phyloP scores from a whole-genome alignment of 306 rosid species.

The Astragalus glycyphyllos region DNA sequence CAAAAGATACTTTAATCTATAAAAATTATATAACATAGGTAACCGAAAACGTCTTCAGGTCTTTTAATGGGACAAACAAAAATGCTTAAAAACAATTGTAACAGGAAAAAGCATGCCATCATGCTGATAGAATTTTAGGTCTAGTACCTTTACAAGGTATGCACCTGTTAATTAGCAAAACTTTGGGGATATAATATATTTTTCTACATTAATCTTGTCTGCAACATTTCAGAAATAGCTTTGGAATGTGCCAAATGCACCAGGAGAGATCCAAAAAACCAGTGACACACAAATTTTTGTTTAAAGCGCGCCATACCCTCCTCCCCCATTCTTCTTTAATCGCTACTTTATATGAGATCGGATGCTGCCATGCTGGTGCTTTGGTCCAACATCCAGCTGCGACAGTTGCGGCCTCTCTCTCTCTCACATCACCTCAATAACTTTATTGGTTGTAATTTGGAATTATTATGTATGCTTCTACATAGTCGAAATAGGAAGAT shows the following conservation, averaged over 20 bases:
- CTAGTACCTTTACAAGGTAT: slow-evolving; percentile 9
- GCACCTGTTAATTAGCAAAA: neutral
- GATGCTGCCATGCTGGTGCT: neutral
- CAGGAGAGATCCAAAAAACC: neutral
- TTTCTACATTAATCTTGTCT: slow-evolving; percentile 15
- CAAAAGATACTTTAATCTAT: neutral
- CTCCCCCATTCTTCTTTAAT: neutral
- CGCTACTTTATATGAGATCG: neutral
- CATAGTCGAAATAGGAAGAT: slow-evolving; percentile 2
- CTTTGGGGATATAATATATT: slow-evolving; percentile 2
- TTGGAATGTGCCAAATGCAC: slow-evolving; percentile 20
- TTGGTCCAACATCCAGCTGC: slow-evolving; percentile 9
- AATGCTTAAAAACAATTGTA: slow-evolving; percentile 9
- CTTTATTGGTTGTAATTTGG: slow-evolving; percentile 8
- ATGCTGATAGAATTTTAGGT: slow-evolving; percentile 9
- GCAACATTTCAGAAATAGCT: slow-evolving; percentile 3
- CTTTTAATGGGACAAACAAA: neutral
- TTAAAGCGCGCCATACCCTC: neutral
- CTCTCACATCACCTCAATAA: neutral
- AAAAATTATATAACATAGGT: neutral
- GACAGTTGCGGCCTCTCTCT: neutral
- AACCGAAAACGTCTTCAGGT: neutral
- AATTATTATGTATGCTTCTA: neutral
- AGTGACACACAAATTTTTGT: slow-evolving; percentile 5
- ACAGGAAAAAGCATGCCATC: slow-evolving; percentile 16